These are phyloP conservation scores for Alternaria brassicae DNA, from an alignment of 2,329 filamentous ascomycete genomes.

Conservation along the genomic window DNA sequence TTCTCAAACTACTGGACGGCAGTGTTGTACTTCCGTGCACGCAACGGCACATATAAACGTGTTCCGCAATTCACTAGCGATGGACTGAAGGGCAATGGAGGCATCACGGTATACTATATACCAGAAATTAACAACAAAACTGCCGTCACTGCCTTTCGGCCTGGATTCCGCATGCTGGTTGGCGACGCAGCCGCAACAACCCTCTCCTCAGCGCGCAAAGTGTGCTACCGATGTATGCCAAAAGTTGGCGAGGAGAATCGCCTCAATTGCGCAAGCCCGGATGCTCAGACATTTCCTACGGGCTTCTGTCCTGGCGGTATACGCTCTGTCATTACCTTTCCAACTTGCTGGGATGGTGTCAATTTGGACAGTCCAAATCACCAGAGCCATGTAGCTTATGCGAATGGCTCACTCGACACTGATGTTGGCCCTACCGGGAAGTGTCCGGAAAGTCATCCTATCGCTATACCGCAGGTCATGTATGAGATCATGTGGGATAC, in stretches of 20 bases:
- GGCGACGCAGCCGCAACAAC: constrained; percentile 45
- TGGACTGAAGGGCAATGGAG: constrained; percentile 29
- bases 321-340: constrained; percentile 72
- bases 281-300: constrained; percentile 27
- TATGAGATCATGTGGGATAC: constrained; percentile 43
- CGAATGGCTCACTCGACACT: constrained; percentile 21
- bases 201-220: constrained; percentile 18
- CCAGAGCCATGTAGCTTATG: constrained; percentile 68
- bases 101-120: constrained; percentile 42
- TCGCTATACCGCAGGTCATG: constrained; percentile 41
- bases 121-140: constrained; percentile 19
- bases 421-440: constrained; percentile 39
- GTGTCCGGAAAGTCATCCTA: constrained; percentile 36
- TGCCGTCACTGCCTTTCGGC: constrained; percentile 68
- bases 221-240: constrained; percentile 39
- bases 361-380: constrained; percentile 65
- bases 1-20: constrained; percentile 45
- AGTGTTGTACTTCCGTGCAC: constrained; percentile 33
- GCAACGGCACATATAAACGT: constrained; percentile 41
- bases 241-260: constrained; percentile 26
- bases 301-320: constrained; percentile 62
- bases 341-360: constrained; percentile 73
- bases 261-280: constrained; percentile 13
- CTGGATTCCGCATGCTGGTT: constrained; percentile 57
- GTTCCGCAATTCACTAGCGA: constrained; percentile 30